These are phyloP conservation scores for Gryganskiella cystojenkinii DNA, from an alignment of 192 early-diverging fungal genomes.

Conservation along the genomic window DNA sequence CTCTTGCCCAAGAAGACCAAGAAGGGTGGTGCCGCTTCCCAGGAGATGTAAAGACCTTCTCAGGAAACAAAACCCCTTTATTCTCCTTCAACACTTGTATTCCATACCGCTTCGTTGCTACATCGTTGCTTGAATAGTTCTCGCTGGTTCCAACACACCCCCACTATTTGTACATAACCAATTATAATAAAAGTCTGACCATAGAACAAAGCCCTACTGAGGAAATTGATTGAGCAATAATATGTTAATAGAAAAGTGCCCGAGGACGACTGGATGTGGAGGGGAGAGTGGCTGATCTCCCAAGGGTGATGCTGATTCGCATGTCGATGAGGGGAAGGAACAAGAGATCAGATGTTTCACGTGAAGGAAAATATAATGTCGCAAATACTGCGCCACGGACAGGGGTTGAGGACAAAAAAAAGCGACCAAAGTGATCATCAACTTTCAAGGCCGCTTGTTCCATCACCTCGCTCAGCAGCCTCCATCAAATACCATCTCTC, in stretches of 20 bases:
- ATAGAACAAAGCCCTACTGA: constrained; percentile 24
- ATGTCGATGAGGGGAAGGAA: too few species aligned
- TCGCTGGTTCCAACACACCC: constrained; percentile 1
- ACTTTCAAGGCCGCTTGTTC: too few species aligned
- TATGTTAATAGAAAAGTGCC: too few species aligned
- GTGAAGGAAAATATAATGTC: too few species aligned
- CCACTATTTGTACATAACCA: constrained; percentile 37
- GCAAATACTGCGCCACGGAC: neutral
- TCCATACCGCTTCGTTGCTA: neutral
- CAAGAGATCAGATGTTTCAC: too few species aligned
- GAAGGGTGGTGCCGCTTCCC: constrained; percentile 68
- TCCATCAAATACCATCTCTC: too few species aligned
- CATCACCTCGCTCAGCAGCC: too few species aligned
- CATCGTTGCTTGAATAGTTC: neutral
- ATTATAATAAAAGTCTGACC: constrained; percentile 16
- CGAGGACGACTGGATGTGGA: too few species aligned
- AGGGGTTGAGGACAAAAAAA: neutral
- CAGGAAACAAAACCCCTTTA: neutral
- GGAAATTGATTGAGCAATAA: too few species aligned
- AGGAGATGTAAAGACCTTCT: constrained; percentile 65
- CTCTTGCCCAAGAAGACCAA: constrained; percentile 87
- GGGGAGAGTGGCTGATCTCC: too few species aligned
- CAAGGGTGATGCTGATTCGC: too few species aligned
- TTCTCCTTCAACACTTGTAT: neutral
- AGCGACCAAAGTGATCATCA: neutral